Evolutionary conservation across 1,139 yeast genomes (phyloP).

Genomic region (Scheffersomyces lignicola): DNA sequence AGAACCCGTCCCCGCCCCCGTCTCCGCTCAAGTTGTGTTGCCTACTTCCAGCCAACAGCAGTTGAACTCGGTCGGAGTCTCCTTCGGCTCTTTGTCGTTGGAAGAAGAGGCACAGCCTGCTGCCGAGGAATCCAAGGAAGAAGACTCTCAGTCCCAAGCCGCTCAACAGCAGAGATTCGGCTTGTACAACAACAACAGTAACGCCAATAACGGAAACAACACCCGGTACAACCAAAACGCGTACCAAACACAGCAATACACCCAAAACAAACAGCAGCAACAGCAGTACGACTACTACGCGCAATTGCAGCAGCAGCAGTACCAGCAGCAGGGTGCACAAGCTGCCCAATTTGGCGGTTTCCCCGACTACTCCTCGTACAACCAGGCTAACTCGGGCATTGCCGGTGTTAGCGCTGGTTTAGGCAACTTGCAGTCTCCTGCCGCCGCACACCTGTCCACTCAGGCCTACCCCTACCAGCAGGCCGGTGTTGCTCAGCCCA

Average conservation of each 20-base stretch:
- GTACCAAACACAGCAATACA: conserved; percentile 20
- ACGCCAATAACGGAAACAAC: conserved; percentile 12
- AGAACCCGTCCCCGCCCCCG: conserved; percentile 11
- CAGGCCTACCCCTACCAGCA: conserved; percentile 25
- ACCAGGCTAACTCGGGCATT: conserved; percentile 34
- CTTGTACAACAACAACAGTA: conserved; percentile 13
- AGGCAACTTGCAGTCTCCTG: conserved; percentile 28
- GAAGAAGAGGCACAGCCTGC: conserved; percentile 35
- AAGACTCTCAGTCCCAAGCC: conserved; percentile 13
- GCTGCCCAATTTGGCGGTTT: conserved; percentile 45
- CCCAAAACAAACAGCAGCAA: conserved; percentile 24
- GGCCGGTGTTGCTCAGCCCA: conserved; percentile 23
- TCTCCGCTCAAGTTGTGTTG: conserved; percentile 63
- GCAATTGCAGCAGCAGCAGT: conserved; percentile 41
- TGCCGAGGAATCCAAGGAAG: conserved; percentile 13
- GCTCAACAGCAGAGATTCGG: conserved; percentile 18
- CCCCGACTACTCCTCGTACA: conserved; percentile 47
- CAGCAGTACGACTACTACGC: conserved; percentile 25
- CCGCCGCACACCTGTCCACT: conserved; percentile 14
- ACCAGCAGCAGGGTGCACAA: conserved; percentile 43
- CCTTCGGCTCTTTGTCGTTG: conserved; percentile 64
- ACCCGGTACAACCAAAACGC: conserved; percentile 20
- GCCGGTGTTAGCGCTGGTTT: conserved; percentile 20
- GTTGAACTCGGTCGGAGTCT: conserved; percentile 62
- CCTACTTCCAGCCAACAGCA: conserved; percentile 54